Percentiles rank a stretch among this genome's conserved stretches.
Conservation (phyloP, 2,329 filamentous ascomycete genomes). For the Diplodia sapinea region DNA sequence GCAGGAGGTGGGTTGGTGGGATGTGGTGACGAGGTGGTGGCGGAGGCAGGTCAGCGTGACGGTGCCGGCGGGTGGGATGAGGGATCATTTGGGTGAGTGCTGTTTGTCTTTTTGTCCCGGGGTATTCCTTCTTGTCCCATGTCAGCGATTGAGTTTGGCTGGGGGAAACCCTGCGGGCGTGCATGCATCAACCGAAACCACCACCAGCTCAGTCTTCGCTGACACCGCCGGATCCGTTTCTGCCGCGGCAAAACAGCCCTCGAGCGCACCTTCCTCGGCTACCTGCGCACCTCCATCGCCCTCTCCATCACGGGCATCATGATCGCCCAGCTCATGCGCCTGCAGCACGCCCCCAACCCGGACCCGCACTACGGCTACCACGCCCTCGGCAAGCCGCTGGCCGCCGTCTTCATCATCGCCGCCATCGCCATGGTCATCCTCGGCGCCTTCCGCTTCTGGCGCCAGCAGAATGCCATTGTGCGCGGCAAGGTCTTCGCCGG, state of each 20-base stretch:
- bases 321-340: conserved; percentile 70
- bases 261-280: conserved; percentile 75
- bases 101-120: background rate
- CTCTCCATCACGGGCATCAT: conserved; percentile 70
- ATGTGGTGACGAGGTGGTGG: conserved; percentile 55
- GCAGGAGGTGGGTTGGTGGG: conserved; percentile 44
- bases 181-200: too few species aligned
- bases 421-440: conserved; percentile 58
- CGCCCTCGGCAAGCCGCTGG: conserved; percentile 65
- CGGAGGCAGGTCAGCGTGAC: conserved; percentile 56
- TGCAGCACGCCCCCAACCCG: conserved; percentile 58
- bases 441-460: conserved; percentile 66
- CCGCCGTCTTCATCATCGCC: conserved; percentile 55
- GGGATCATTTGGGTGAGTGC: conserved; percentile 63
- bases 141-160: conserved; percentile 7
- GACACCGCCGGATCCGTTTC: too few species aligned
- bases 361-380: conserved; percentile 63
- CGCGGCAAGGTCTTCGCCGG: conserved; percentile 63
- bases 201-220: too few species aligned
- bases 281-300: conserved; percentile 72
- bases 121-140: conserved; percentile 17
- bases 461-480: conserved; percentile 64
- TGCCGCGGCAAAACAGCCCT: conserved; percentile 58
- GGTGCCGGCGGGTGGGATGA: conserved; percentile 57
- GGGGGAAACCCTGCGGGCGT: too few species aligned